Conservation (phyloP, 257 asterid species). For the Mentha longifolia region DNA sequence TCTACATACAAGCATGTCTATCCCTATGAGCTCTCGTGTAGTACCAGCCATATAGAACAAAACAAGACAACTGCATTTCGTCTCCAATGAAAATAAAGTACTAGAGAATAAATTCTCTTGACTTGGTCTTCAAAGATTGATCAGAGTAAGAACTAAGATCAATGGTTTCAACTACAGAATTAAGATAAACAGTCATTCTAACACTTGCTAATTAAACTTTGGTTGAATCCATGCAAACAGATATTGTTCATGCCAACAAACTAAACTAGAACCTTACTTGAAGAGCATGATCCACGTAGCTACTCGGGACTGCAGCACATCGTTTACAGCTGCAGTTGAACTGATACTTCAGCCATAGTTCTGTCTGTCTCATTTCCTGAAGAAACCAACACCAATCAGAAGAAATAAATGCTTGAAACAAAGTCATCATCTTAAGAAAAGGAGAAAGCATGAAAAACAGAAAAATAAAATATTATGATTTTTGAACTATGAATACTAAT, state of each 20-base stretch:
- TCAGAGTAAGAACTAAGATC: too few species aligned
- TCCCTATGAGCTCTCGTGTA: too few species aligned
- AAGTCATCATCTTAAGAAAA: not conserved
- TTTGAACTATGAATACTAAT: not conserved
- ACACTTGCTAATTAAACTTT: too few species aligned
- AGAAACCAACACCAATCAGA: slow-evolving; percentile 22
- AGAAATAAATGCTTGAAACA: not conserved
- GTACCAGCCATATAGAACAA: too few species aligned
- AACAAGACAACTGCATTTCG: too few species aligned
- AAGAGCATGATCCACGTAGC: slow-evolving; percentile 58
- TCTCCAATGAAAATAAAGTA: too few species aligned
- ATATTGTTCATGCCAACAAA: not conserved
- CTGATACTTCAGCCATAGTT: slow-evolving; percentile 61
- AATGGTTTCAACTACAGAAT: too few species aligned
- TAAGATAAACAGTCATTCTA: too few species aligned
- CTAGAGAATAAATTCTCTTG: too few species aligned
- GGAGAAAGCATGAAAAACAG: too few species aligned
- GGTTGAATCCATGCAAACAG: not conserved
- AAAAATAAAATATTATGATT: not conserved
- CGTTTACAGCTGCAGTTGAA: slow-evolving; percentile 67
- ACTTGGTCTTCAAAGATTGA: too few species aligned
- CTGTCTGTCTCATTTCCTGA: slow-evolving; percentile 65
- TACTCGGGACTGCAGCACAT: slow-evolving; percentile 54
- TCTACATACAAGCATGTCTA: too few species aligned
- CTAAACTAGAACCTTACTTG: slow-evolving; percentile 49